Percentiles rank a stretch among this genome's conserved stretches.
Evolutionary conservation across 352 stramenopile genomes (phyloP).

Genomic region (Globisporangium heterothallicum): DNA sequence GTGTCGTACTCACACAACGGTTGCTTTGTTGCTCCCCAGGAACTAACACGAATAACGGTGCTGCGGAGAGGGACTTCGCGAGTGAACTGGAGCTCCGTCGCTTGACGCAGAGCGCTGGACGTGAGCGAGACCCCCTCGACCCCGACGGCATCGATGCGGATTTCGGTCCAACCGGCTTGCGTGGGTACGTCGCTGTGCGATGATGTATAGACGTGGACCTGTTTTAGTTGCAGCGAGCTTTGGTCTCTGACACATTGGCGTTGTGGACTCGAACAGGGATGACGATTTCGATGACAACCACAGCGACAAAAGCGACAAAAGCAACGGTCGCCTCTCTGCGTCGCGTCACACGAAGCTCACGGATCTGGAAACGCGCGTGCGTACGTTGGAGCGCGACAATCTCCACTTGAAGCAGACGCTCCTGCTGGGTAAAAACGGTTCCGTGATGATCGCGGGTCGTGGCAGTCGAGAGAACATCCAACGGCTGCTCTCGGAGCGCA

Average conservation of each 20-base stretch:
- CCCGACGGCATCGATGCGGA: constrained; percentile 4
- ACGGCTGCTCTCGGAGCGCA: constrained; percentile 54
- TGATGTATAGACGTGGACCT: not conserved
- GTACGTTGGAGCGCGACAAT: constrained; percentile 65
- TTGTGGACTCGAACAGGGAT: not conserved
- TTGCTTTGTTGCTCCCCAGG: not conserved
- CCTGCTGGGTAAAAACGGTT: constrained; percentile 53
- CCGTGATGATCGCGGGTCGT: constrained; percentile 31
- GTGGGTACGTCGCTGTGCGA: constrained; percentile 1
- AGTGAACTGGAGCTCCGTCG: constrained; percentile 2
- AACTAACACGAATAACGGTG: not conserved
- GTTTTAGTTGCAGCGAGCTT: too few relatives aligned
- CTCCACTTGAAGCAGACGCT: constrained; percentile 73
- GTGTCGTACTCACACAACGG: not conserved
- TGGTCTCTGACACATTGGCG: not conserved
- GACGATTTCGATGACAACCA: constrained; percentile 17
- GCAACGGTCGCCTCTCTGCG: constrained; percentile 6
- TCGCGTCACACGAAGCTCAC: constrained; percentile 64
- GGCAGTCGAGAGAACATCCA: constrained; percentile 36
- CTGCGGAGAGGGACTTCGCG: not conserved
- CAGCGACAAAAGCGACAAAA: constrained; percentile 17
- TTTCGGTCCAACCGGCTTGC: not conserved
- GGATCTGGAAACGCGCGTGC: constrained; percentile 67
- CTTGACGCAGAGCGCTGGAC: not conserved
- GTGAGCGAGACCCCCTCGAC: not conserved